Evolutionary conservation across 2,329 filamentous ascomycete genomes (phyloP), one percentile per base, ranked within the genome.

Genomic region (Hypomyces perniciosus): DNA sequence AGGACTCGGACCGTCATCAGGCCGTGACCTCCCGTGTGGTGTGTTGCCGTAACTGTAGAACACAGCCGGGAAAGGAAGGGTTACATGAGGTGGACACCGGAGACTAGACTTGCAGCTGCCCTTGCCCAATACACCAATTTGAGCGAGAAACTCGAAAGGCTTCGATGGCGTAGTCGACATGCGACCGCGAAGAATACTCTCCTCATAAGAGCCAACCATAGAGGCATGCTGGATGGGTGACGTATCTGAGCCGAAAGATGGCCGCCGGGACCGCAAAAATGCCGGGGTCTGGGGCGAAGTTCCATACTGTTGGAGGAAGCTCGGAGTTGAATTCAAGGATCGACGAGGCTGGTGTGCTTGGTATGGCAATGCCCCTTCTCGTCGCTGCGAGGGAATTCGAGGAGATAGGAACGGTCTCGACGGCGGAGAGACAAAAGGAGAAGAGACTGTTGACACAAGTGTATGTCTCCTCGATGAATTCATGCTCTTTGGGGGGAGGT

Each of bases 131-230:
- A 97, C 93, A 26, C 93, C 93, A 51, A 99, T 96, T 64, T 97
- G 90, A 29, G 93, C 93, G 5, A 95, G 79, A 62, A 99, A 99
- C 57, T 96, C 85, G 5, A 99, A 74, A 5, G 93, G 92, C 57
- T 88, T 91, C 1, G 92, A 97, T 0, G 93, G 92, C 2, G 85
- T 93, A 1, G 91, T 96, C 29, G 93, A 97, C 93, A 99, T 99
- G 55, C 93, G 83, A 37, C 93, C 93, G 43, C 90, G 84, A 2
- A 99, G 74, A 54, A 99, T 96, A 29, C 90, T 96, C 70, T 99
- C 93, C 68, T 99, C 93, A 60, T 96, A 99, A 2, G 92, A 96
- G 2, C 93, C 93, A 2, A 97, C 92, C 87, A 99, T 95, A 4
- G 91, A 91, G 7, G 92, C 91, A 68, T 95, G 90, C 51, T 92